A percentile compares a stretch with the other conserved stretches of the same genome.
phyloP scores from a whole-genome alignment of 345 rosid genomes.

The Brassica juncea region DNA sequence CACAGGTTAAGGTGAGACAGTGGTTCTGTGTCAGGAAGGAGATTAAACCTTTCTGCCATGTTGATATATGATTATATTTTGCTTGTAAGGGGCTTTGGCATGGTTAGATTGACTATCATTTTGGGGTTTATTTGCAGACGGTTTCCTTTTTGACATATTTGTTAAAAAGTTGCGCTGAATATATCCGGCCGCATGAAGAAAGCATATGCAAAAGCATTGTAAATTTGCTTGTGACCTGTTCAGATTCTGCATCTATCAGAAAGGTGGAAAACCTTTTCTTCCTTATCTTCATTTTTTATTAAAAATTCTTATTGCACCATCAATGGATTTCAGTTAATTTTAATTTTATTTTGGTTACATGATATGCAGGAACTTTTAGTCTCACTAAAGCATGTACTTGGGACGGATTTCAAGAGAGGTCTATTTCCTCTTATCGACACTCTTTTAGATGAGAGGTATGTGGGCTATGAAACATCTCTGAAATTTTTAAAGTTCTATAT shows the following conservation, averaged over 20 bases:
- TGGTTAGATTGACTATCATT: slow-evolving; percentile 23
- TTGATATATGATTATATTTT: slow-evolving; percentile 4
- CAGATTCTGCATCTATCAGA: slow-evolving; percentile 93
- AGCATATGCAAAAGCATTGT: slow-evolving; percentile 97
- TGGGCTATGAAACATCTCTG: slow-evolving; percentile 9
- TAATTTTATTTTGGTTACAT: slow-evolving; percentile 17
- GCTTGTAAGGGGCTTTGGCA: not conserved
- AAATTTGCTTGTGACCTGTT: slow-evolving; percentile 95
- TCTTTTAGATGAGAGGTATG: slow-evolving; percentile 89
- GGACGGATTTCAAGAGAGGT: slow-evolving; percentile 98
- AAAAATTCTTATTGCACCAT: not conserved
- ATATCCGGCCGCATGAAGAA: slow-evolving; percentile 96
- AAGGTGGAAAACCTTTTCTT: slow-evolving; percentile 54
- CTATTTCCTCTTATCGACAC: slow-evolving; percentile 96
- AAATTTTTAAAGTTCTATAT: not conserved
- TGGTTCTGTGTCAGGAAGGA: slow-evolving; percentile 3
- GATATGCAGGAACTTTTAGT: slow-evolving; percentile 87
- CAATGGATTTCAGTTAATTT: slow-evolving; percentile 11
- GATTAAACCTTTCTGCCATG: not conserved
- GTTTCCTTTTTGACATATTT: slow-evolving; percentile 94
- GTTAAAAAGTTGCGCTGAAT: slow-evolving; percentile 94
- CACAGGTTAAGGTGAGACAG: slow-evolving; percentile 90
- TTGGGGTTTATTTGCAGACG: slow-evolving; percentile 61
- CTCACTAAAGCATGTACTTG: slow-evolving; percentile 94
- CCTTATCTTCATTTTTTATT: not conserved